Conservation (phyloP, 306 rosid species). For the Abrus precatorius region DNA sequence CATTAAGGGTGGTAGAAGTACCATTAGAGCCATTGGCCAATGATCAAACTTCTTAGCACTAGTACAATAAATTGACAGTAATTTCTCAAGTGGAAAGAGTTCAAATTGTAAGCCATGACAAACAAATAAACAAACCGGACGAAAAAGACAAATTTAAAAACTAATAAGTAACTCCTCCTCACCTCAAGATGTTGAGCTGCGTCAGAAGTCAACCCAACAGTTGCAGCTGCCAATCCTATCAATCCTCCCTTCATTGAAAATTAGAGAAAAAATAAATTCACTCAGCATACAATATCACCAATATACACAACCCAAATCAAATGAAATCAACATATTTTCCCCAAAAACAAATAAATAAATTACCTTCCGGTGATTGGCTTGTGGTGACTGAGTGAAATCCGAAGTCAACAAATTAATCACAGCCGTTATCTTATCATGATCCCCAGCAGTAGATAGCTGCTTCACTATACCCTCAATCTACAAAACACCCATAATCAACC, state of each 20-base stretch:
- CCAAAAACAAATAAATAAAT: neutral
- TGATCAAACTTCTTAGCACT: neutral
- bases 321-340: constrained; percentile 7
- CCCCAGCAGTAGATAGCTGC: constrained; percentile 78
- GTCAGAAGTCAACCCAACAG: constrained; percentile 92
- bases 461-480: constrained; percentile 98
- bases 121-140: neutral
- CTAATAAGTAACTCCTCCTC: constrained; percentile 44
- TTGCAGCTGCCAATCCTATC: constrained; percentile 99
- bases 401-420: constrained; percentile 78
- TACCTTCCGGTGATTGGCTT: constrained; percentile 96
- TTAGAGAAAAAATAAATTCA: constrained; percentile 4
- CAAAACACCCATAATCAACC: constrained; percentile 24
- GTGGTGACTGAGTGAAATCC: constrained; percentile 82
- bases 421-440: constrained; percentile 85
- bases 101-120: constrained; percentile 26
- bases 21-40: constrained; percentile 14
- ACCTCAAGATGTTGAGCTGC: constrained; percentile 99
- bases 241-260: constrained; percentile 81
- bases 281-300: constrained; percentile 22
- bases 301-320: constrained; percentile 31
- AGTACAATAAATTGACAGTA: constrained; percentile 2
- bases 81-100: constrained; percentile 14
- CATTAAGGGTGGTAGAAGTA: neutral
- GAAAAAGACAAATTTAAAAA: neutral